A percentile compares a stretch with the other conserved stretches of the same genome.
phyloP scores from a whole-genome alignment of 345 rosid genomes.

The Rhodamnia argentea region DNA sequence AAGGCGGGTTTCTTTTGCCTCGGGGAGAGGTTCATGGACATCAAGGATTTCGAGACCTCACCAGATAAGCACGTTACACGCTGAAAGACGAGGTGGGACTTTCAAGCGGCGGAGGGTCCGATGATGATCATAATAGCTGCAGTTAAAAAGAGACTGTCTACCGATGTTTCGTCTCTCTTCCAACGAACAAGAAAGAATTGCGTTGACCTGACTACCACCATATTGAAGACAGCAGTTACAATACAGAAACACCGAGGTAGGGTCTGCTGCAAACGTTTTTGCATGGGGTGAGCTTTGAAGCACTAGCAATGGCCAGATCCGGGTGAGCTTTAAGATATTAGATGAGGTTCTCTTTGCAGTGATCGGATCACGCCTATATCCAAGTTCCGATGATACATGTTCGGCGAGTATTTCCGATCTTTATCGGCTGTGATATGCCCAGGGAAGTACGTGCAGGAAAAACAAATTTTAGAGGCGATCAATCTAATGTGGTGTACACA shows the following conservation, averaged over 20 bases:
- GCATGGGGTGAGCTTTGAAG: not conserved
- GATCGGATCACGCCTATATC: not conserved
- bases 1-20: conserved; percentile 23
- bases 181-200: not conserved
- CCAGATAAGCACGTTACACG: conserved; percentile 1
- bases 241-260: not conserved
- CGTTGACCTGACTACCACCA: not conserved
- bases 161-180: not conserved
- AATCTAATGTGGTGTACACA: not conserved
- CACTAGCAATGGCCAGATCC: not conserved
- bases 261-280: not conserved
- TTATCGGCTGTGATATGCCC: not conserved
- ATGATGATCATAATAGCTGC: not conserved
- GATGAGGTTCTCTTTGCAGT: not conserved
- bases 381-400: not conserved
- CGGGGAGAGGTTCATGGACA: conserved; percentile 30
- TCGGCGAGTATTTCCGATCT: not conserved
- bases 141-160: not conserved
- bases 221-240: not conserved
- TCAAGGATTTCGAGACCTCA: conserved; percentile 19
- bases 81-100: conserved; percentile 1
- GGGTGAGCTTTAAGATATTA: not conserved
- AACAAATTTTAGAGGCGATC: not conserved
- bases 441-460: not conserved
- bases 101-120: conserved; percentile 14